A percentile compares a stretch with the other conserved stretches of the same genome.
Evolutionary conservation across 192 early-diverging fungal species (phyloP).

Genomic region (Pilobolus umbonatus): DNA sequence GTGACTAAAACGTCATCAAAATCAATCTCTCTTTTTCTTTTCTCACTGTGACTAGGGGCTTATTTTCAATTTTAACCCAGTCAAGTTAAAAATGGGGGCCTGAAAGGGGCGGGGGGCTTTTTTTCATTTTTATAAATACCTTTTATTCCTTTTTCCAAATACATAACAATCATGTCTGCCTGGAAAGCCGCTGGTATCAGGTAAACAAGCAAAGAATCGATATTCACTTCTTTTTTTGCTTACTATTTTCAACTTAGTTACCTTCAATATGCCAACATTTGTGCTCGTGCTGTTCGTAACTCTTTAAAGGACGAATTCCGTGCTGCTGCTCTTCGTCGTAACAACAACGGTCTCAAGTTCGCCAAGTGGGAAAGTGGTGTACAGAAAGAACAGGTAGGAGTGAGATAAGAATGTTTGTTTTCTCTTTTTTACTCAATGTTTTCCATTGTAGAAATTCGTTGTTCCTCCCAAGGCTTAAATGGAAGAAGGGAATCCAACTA

Average conservation of each 20-base stretch:
- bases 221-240: background rate
- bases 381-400: constrained; percentile 69
- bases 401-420: background rate
- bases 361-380: constrained; percentile 80
- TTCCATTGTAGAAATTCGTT: constrained; percentile 19
- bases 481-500: too few relatives aligned
- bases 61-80: background rate
- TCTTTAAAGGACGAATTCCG: constrained; percentile 75
- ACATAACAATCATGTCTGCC: background rate
- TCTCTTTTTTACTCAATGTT: background rate
- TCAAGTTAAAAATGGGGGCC: background rate
- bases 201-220: constrained; percentile 14
- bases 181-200: constrained; percentile 49
- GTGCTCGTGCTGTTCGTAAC: constrained; percentile 76
- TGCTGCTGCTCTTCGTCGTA: constrained; percentile 61
- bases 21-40: background rate
- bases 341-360: constrained; percentile 70
- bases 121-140: background rate
- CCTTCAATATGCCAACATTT: constrained; percentile 79
- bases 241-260: constrained; percentile 55
- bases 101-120: background rate
- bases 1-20: too few relatives aligned
- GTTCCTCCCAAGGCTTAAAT: constrained; percentile 17
- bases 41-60: background rate
- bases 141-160: background rate